Percentiles rank a stretch among this genome's conserved stretches.
phyloP scores from a whole-genome alignment of 2,329 filamentous ascomycete genomes.

The Cercospora janseana region DNA sequence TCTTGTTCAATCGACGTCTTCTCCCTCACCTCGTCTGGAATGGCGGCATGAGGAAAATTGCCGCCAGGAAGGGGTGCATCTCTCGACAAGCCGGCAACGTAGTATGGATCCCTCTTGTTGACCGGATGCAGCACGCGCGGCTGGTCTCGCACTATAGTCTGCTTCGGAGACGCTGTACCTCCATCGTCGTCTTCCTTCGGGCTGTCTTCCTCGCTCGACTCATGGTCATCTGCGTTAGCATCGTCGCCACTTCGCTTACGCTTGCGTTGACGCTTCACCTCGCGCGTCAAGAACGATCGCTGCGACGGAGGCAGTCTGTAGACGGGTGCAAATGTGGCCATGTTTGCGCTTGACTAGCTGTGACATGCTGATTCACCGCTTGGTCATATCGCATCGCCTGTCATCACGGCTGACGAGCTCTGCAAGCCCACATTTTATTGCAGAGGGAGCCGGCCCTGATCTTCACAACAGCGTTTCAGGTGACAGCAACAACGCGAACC shows the following conservation, averaged over 20 bases:
- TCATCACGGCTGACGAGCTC: no score
- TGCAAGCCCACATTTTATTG: conserved; percentile 6
- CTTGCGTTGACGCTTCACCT: conserved; percentile 31
- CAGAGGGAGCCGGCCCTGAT: conserved; percentile 4
- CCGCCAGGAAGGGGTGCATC: conserved; percentile 41
- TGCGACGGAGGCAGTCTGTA: conserved; percentile 29
- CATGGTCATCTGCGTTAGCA: conserved; percentile 22
- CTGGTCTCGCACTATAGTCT: conserved; percentile 13
- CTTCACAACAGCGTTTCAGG: background rate
- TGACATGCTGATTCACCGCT: background rate
- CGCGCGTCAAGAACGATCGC: conserved; percentile 29
- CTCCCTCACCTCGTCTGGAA: conserved; percentile 30
- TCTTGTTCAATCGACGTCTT: conserved; percentile 38
- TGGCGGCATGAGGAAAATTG: conserved; percentile 48
- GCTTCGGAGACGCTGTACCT: conserved; percentile 7
- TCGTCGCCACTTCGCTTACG: conserved; percentile 28
- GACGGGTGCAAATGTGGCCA: conserved; percentile 34
- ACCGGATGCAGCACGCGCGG: conserved; percentile 28
- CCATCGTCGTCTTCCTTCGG: conserved; percentile 11
- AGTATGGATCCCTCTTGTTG: conserved; percentile 37
- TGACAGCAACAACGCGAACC: conserved; percentile 1
- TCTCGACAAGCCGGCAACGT: conserved; percentile 44
- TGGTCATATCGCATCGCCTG: conserved; percentile 13
- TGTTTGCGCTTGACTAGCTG: conserved; percentile 18
- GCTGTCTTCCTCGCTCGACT: conserved; percentile 10